Evolutionary conservation across 2,329 filamentous ascomycete genomes (phyloP).

Genomic region (Zymoseptoria passerinii): DNA sequence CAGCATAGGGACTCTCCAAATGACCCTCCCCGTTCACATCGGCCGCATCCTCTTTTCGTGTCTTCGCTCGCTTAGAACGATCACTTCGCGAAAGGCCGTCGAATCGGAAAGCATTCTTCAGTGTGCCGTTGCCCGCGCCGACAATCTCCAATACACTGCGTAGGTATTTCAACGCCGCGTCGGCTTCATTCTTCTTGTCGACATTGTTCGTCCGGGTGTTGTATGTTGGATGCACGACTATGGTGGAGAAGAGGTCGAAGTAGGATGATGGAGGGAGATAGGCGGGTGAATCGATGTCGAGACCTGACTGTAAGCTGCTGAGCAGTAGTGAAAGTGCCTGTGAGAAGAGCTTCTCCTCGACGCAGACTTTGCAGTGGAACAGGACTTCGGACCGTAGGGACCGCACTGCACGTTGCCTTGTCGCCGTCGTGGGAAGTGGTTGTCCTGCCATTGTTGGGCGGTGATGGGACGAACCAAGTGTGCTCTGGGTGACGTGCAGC

Average conservation of each 20-base stretch:
- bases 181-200: slow-evolving; percentile 55
- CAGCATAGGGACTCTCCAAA: slow-evolving; percentile 50
- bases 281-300: slow-evolving; percentile 40
- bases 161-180: slow-evolving; percentile 62
- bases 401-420: slow-evolving; percentile 7
- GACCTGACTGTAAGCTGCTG: slow-evolving; percentile 52
- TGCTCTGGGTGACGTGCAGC: no score
- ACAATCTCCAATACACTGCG: slow-evolving; percentile 56
- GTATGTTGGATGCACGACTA: slow-evolving; percentile 71
- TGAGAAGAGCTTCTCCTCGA: slow-evolving; percentile 61
- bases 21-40: slow-evolving; percentile 21
- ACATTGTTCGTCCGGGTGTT: slow-evolving; percentile 62
- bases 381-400: slow-evolving; percentile 48
- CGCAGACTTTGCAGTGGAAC: slow-evolving; percentile 61
- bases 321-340: slow-evolving; percentile 48
- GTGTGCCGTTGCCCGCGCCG: slow-evolving; percentile 55
- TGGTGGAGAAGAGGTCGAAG: slow-evolving; percentile 67
- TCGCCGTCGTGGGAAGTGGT: not conserved
- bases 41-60: slow-evolving; percentile 3
- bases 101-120: slow-evolving; percentile 68
- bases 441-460: no score
- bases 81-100: slow-evolving; percentile 15
- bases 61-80: slow-evolving; percentile 14
- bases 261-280: slow-evolving; percentile 63
- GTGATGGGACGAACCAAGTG: no score